Percentiles rank a stretch among this genome's conserved stretches.
These are phyloP conservation scores for Cryphonectria japonica DNA, from an alignment of 2,329 filamentous ascomycete genomes.

Conservation along the genomic window DNA sequence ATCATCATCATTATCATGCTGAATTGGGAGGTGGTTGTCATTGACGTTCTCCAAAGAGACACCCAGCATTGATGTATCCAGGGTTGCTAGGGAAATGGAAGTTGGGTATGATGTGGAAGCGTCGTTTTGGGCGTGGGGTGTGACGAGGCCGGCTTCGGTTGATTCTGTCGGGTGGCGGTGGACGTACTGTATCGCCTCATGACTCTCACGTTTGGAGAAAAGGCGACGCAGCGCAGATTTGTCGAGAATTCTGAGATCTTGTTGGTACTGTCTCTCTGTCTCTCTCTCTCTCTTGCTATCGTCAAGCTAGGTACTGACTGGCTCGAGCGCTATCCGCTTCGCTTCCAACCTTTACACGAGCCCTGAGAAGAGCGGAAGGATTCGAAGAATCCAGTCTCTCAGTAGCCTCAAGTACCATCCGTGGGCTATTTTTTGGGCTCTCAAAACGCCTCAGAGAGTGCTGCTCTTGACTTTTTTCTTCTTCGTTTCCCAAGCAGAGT, in stretches of 20 bases:
- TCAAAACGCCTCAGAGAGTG: conserved; percentile 35
- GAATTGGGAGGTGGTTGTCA: conserved; percentile 18
- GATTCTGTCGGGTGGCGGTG: conserved; percentile 18
- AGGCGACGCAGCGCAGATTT: conserved; percentile 44
- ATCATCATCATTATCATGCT: conserved; percentile 22
- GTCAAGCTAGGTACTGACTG: conserved; percentile 71
- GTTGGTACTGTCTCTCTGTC: conserved; percentile 31
- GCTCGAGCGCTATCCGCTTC: conserved; percentile 58
- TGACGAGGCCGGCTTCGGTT: not conserved
- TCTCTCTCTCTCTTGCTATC: conserved; percentile 63
- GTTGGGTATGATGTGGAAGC: not conserved
- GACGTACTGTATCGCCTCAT: conserved; percentile 21
- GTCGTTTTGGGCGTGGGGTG: conserved; percentile 8
- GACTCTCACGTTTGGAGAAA: conserved; percentile 42
- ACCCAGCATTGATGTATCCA: conserved; percentile 20
- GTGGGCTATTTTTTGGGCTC: conserved; percentile 43
- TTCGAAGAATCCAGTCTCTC: conserved; percentile 21
- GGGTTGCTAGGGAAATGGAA: conserved; percentile 2
- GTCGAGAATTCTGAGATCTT: conserved; percentile 40
- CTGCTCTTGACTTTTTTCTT: conserved; percentile 1
- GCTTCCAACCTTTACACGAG: conserved; percentile 49
- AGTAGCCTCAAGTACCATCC: conserved; percentile 33
- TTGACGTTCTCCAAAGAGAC: not conserved
- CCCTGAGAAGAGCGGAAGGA: conserved; percentile 38
- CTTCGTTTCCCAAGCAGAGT: no score